Evolutionary conservation across 2,329 filamentous ascomycete genomes (phyloP), one percentile per base, ranked within the genome.

Genomic region (Myotisia sp.): DNA sequence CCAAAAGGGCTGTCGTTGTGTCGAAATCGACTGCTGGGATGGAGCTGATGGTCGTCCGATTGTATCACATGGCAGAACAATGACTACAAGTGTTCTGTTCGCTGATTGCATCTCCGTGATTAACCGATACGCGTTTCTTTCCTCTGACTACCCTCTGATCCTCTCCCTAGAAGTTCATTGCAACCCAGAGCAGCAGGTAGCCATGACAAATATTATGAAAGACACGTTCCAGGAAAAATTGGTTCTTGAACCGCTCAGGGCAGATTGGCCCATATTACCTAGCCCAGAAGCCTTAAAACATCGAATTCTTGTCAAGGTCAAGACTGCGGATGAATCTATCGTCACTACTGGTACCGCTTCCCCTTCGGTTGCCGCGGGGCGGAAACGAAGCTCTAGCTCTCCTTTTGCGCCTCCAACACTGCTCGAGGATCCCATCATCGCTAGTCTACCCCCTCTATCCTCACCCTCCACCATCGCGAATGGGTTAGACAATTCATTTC

Each of bases 1-100:
- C 5, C 76, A 82, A 42, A 79, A 82, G 40, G 86, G 86, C 6
- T 98, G 90, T 54, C 80, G 90, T 32, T 95, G 90, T 55, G 78
- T 98, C 29, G 90, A 98, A 59, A 84, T 98, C 34, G 90, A 98
- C 58, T 95, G 87, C 58, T 98, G 90, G 90, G 85, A 98, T 56
- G 90, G 90, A 10, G 70, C 73, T 34, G 79, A 93, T 51, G 84
- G 83, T 24, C 74, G 83, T 48, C 90, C 90, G 1, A 74, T 85
- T 34, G 90, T 98, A 20, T 85, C 83, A 41, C 90, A 98, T 48
- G 90, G 90, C 16, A 76, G 78, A 38, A 93, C 86, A 0, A 68
- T 92, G 57, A 95, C 90, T 0, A 87, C 76, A 8, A 78, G 81
- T 38, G 85, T 95, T 36, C 74, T 81, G 23, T 98, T 98, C 59